Evolutionary conservation across 345 rosid genomes (phyloP), one percentile per base, ranked within the genome.

Genomic region (Brassica incana): DNA sequence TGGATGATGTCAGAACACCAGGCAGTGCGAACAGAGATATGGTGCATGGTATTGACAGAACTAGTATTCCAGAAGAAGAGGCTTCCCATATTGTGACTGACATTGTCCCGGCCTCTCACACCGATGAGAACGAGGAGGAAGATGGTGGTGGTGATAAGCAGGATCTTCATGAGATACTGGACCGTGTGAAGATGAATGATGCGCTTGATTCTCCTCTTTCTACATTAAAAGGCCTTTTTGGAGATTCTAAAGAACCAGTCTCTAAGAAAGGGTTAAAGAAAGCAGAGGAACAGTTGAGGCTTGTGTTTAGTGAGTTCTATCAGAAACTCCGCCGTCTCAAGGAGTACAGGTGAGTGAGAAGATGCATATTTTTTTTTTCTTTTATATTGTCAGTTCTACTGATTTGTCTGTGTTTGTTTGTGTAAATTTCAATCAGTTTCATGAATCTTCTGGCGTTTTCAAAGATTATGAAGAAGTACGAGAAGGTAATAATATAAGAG

Each of bases 401-500:
- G 35, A 79, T 69, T 48, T 74, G 1, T 23, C n/a, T 30, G 23
- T 71, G 71, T 3, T 78, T 36, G 18, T 18, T 59, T 54, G 32
- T 54, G 82, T 70, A 63, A 38, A 72, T 65, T 67, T 74, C 71
- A 74, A 85, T 75, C 88, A 91, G 93, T 75, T 89, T 87, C 72
- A 86, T 89, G 87, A 90, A 87, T 84, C 92, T 88, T 71, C 85
- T 91, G 12, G 91, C 94, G 52, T 92, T 89, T 83, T 89, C 92
- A 82, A 89, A 85, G 83, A 89, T 89, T 85, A 79, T 92, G 88
- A 86, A 87, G 54, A 87, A 88, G 80, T 90, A 92, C 35, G 91
- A 90, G 65, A 87, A 90, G 90, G 92, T 89, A 27, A 27, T 1
- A 50, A 77, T 79, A 73, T 36, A 73, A 65, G 32, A 40, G 45